Percentiles rank a stretch among this genome's conserved stretches.
Conservation (phyloP, 441 rosid species). For the Eruca vesicaria region DNA sequence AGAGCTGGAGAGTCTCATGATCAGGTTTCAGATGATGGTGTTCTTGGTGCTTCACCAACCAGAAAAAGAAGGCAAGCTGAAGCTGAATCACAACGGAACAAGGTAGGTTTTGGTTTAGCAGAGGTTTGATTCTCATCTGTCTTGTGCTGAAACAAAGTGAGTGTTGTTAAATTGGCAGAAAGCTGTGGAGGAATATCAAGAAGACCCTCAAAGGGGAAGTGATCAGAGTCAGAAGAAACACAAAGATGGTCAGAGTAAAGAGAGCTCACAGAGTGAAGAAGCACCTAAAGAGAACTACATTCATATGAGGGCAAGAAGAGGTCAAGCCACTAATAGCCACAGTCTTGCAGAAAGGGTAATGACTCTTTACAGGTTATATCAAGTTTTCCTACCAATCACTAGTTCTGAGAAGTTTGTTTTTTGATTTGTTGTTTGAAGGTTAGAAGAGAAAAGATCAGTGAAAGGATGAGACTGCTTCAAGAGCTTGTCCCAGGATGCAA, state of each 20-base stretch:
- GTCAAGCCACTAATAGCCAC: constrained; percentile 95
- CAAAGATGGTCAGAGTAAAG: constrained; percentile 58
- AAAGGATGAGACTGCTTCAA: constrained; percentile 77
- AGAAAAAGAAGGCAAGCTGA: constrained; percentile 30
- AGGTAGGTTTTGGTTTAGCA: constrained; percentile 20
- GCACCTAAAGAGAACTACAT: constrained; percentile 72
- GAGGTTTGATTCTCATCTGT: neutral
- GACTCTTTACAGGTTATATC: neutral
- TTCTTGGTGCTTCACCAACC: constrained; percentile 19
- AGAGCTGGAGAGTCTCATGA: constrained; percentile 44
- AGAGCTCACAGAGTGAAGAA: constrained; percentile 62
- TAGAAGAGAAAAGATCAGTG: constrained; percentile 77
- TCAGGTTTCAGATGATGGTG: constrained; percentile 47
- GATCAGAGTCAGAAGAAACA: constrained; percentile 61
- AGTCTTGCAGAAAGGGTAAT: constrained; percentile 95
- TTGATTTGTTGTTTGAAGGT: constrained; percentile 41
- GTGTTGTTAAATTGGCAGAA: constrained; percentile 41
- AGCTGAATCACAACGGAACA: constrained; percentile 36
- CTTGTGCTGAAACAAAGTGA: neutral
- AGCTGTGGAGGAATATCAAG: constrained; percentile 51
- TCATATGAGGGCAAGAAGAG: constrained; percentile 92
- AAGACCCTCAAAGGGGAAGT: constrained; percentile 48
- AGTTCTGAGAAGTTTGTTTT: constrained; percentile 8
- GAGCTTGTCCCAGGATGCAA: constrained; percentile 79
- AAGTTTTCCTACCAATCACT: neutral